Evolutionary conservation across 495 filamentous ascomycete species (phyloP).

Genomic region (Tuber indicum): DNA sequence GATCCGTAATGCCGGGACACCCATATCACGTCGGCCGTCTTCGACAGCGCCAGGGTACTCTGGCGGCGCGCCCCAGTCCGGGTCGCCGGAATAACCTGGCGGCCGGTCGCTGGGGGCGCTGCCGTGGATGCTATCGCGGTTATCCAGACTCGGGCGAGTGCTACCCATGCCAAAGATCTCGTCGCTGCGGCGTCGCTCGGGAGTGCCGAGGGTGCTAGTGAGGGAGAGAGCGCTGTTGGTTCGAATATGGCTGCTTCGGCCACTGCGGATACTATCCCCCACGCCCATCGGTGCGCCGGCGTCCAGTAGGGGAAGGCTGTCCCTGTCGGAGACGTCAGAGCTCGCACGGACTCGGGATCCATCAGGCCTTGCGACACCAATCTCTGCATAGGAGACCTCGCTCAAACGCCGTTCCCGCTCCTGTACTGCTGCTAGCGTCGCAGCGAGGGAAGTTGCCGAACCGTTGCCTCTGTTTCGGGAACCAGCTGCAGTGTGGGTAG

Average conservation of each 20-base stretch:
- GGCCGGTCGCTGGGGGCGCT: constrained; percentile 18
- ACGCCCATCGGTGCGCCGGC: constrained; percentile 36
- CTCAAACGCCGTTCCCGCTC: constrained; percentile 69
- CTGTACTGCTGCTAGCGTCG: constrained; percentile 30
- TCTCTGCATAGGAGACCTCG: constrained; percentile 74
- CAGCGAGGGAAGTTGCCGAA: constrained; percentile 22
- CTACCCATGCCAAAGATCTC: constrained; percentile 31
- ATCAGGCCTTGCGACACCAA: constrained; percentile 83
- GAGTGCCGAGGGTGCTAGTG: constrained; percentile 5
- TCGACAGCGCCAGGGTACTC: constrained; percentile 16
- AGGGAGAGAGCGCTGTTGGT: constrained; percentile 6
- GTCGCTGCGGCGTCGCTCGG: constrained; percentile 22
- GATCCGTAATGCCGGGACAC: constrained; percentile 24
- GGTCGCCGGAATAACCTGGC: constrained; percentile 24
- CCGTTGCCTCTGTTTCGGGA: constrained; percentile 18
- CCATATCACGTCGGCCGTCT: constrained; percentile 9
- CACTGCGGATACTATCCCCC: constrained; percentile 22
- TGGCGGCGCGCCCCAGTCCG: constrained; percentile 18
- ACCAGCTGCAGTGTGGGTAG: constrained; percentile 45
- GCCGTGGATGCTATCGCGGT: constrained; percentile 14
- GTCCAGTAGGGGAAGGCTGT: constrained; percentile 31
- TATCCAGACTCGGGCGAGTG: constrained; percentile 16
- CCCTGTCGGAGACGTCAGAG: constrained; percentile 32
- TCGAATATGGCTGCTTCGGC: constrained; percentile 11
- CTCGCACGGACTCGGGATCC: constrained; percentile 75